phyloP scores from a whole-genome alignment of 371 early-diverging fungal genomes.

The Mucor mucedo region DNA sequence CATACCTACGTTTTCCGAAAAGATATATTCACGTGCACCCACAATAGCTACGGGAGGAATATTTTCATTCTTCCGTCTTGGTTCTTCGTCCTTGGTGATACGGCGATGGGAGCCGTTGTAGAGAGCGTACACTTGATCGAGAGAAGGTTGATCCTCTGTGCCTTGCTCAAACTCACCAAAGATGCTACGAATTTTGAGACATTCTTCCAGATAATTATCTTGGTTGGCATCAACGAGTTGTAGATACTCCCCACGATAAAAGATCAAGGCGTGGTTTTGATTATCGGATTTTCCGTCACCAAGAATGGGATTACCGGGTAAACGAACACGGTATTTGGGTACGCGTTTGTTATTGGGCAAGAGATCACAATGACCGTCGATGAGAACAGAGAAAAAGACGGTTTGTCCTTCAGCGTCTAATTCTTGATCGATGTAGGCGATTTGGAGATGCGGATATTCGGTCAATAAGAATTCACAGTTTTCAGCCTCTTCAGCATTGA shows the following conservation, averaged over 20 bases:
- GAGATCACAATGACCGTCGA: conserved; percentile 78
- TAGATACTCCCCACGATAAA: conserved; percentile 85
- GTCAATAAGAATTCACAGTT: conserved; percentile 80
- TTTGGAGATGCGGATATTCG: conserved; percentile 81
- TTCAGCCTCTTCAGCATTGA: conserved; percentile 79
- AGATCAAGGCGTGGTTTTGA: conserved; percentile 89
- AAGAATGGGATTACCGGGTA: conserved; percentile 90
- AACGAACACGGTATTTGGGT: conserved; percentile 77
- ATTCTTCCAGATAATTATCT: conserved; percentile 91
- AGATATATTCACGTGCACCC: conserved; percentile 91
- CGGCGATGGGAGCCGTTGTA: not conserved
- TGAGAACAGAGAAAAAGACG: conserved; percentile 74
- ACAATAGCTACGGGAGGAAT: conserved; percentile 85
- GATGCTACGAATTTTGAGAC: conserved; percentile 88
- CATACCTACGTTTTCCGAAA: conserved; percentile 87
- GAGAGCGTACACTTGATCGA: conserved; percentile 37
- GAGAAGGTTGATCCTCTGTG: conserved; percentile 47
- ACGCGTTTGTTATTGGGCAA: conserved; percentile 68
- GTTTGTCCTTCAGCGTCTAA: conserved; percentile 51
- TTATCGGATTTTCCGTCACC: conserved; percentile 95
- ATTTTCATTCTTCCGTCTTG: not conserved
- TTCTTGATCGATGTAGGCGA: conserved; percentile 83
- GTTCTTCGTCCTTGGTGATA: too few relatives aligned
- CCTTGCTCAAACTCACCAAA: conserved; percentile 85
- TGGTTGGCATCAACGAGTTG: conserved; percentile 95